phyloP scores from a whole-genome alignment of 306 rosid genomes.

The Cicer bijugum region DNA sequence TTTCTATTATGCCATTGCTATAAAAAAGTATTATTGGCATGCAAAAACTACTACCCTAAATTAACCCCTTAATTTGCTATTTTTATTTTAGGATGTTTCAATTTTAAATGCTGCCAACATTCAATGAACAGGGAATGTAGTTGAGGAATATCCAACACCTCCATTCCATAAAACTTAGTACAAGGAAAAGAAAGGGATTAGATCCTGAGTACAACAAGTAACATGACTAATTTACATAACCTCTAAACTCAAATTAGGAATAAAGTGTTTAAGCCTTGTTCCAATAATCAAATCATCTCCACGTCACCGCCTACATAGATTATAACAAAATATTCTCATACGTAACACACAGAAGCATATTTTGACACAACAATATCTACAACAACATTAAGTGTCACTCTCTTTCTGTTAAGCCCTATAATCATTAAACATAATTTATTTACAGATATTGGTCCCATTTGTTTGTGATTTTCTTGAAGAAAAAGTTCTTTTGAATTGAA shows the following conservation, averaged over 20 bases:
- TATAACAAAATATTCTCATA: slow-evolving; percentile 35
- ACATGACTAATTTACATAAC: slow-evolving; percentile 9
- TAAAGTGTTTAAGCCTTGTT: not conserved
- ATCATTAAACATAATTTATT: slow-evolving; percentile 5
- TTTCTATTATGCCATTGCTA: too few species aligned
- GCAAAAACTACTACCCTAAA: too few species aligned
- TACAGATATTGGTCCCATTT: slow-evolving; percentile 19
- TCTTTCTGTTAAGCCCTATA: slow-evolving; percentile 4
- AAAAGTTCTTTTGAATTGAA: not conserved
- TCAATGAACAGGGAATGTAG: slow-evolving; percentile 2
- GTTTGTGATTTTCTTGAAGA: slow-evolving; percentile 8
- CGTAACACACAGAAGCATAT: not conserved
- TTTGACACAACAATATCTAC: slow-evolving; percentile 3
- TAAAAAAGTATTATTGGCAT: too few species aligned
- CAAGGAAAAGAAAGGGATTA: not conserved
- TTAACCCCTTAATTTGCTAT: not conserved
- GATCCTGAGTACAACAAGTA: not conserved
- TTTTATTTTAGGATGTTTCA: not conserved
- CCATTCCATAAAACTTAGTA: not conserved
- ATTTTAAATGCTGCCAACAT: not conserved
- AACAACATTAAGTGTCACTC: not conserved
- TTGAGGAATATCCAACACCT: slow-evolving; percentile 12
- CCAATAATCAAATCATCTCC: slow-evolving; percentile 18
- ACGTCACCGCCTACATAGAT: not conserved
- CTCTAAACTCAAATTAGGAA: slow-evolving; percentile 5